Percentiles rank a stretch among this genome's conserved stretches.
Evolutionary conservation across 1,284 basidiomycete genomes (phyloP).

Genomic region (Marasmius tenuissimus): DNA sequence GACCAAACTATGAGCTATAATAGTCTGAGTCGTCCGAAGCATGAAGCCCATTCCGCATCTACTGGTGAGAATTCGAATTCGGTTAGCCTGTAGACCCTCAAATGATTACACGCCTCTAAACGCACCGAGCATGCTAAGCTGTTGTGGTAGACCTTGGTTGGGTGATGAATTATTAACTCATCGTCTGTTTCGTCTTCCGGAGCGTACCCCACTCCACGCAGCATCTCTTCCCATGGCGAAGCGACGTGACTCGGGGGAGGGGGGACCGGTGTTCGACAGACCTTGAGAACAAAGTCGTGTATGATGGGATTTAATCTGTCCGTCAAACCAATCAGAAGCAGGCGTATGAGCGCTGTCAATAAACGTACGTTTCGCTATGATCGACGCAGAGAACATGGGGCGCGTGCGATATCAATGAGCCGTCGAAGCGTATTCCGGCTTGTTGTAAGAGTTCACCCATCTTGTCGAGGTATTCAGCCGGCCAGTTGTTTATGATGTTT

Average conservation of each 20-base stretch:
- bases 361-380: neutral
- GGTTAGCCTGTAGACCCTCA: too few relatives aligned
- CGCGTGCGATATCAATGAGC: neutral
- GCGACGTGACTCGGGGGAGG: neutral
- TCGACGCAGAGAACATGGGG: neutral
- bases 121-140: neutral
- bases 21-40: too few relatives aligned
- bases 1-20: too few relatives aligned
- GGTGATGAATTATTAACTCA: neutral
- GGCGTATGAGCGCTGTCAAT: neutral
- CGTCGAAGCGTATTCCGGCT: neutral
- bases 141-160: neutral
- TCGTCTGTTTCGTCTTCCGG: neutral
- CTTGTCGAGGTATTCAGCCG: neutral
- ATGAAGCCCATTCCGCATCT: too few relatives aligned
- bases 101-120: neutral
- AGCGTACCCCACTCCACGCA: neutral
- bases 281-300: neutral
- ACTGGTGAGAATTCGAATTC: too few relatives aligned
- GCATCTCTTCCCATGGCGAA: neutral
- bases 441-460: neutral
- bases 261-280: neutral
- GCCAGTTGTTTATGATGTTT: neutral
- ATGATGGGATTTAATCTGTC: neutral
- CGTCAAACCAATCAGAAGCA: neutral